Evolutionary conservation across 306 rosid genomes (phyloP).

Genomic region (Lotus japonicus): DNA sequence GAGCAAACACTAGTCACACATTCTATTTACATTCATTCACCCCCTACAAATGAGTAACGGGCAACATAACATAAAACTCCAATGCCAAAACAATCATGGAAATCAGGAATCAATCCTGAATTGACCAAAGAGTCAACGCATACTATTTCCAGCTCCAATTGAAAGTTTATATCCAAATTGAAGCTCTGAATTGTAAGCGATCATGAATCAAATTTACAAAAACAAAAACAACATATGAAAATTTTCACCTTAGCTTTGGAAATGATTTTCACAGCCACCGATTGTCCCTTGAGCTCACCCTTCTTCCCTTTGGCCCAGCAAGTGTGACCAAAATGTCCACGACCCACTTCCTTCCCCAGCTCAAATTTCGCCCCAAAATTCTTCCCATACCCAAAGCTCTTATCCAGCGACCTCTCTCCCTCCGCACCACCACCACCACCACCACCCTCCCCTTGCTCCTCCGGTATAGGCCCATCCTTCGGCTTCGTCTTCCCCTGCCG

Average conservation of each 20-base stretch:
- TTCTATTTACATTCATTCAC: background rate
- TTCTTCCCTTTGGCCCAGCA: conserved; percentile 84
- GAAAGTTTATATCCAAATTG: background rate
- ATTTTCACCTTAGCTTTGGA: conserved; percentile 76
- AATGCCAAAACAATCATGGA: conserved; percentile 10
- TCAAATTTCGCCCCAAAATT: conserved; percentile 81
- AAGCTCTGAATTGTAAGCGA: background rate
- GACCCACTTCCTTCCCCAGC: conserved; percentile 86
- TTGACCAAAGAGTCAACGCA: conserved; percentile 31
- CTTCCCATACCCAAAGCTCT: conserved; percentile 79
- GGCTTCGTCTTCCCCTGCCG: conserved; percentile 59
- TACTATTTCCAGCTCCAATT: background rate
- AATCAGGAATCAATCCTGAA: conserved; percentile 11
- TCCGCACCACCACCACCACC: background rate
- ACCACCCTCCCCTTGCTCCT: conserved; percentile 57
- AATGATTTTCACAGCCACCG: conserved; percentile 93
- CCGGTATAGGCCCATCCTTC: conserved; percentile 75
- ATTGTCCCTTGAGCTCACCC: conserved; percentile 78
- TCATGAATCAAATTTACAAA: background rate
- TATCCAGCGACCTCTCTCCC: conserved; percentile 67
- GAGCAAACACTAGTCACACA: background rate
- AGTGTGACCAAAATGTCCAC: conserved; percentile 98
- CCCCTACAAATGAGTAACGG: background rate
- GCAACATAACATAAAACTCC: background rate
- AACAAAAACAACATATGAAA: too few species aligned